phyloP scores from a whole-genome alignment of 2,329 filamentous ascomycete genomes.

The Fusarium virguliforme region DNA sequence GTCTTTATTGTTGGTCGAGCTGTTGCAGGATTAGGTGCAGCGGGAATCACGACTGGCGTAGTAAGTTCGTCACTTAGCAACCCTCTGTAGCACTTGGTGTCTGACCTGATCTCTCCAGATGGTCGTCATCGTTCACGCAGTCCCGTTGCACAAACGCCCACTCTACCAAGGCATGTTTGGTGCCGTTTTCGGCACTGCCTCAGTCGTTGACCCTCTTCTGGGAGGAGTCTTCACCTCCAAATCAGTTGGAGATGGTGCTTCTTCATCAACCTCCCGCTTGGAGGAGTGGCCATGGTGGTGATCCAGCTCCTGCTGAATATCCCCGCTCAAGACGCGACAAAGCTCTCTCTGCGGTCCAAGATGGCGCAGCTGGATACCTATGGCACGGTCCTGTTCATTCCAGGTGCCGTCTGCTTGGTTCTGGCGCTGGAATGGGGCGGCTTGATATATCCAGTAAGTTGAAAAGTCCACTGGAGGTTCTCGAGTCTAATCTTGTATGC shows the following conservation, averaged over 20 bases:
- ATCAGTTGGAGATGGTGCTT: constrained; percentile 58
- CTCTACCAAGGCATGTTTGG: constrained; percentile 52
- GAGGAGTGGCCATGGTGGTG: constrained; percentile 52
- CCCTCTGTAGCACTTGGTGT: background rate
- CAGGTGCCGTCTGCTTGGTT: constrained; percentile 63
- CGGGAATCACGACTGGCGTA: constrained; percentile 68
- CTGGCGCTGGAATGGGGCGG: constrained; percentile 66
- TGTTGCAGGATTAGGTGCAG: constrained; percentile 66
- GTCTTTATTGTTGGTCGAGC: constrained; percentile 68
- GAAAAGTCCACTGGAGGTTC: background rate
- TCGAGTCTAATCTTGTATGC: background rate
- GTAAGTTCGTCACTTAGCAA: too few species aligned
- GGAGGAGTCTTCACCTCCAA: constrained; percentile 50
- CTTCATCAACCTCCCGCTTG: constrained; percentile 57
- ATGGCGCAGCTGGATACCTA: constrained; percentile 67
- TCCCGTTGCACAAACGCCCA: constrained; percentile 59
- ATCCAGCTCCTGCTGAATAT: constrained; percentile 47
- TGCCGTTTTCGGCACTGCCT: constrained; percentile 61
- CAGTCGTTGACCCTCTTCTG: constrained; percentile 46
- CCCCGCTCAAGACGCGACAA: constrained; percentile 26
- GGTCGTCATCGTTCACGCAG: constrained; percentile 47
- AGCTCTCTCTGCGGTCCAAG: constrained; percentile 56
- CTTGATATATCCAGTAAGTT: constrained; percentile 52
- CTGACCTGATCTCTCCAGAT: constrained; percentile 6
- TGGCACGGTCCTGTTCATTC: constrained; percentile 70